Evolutionary conservation across 441 rosid species (phyloP), one percentile per base, ranked within the genome.

Genomic region (Arabidopsis hybrid): DNA sequence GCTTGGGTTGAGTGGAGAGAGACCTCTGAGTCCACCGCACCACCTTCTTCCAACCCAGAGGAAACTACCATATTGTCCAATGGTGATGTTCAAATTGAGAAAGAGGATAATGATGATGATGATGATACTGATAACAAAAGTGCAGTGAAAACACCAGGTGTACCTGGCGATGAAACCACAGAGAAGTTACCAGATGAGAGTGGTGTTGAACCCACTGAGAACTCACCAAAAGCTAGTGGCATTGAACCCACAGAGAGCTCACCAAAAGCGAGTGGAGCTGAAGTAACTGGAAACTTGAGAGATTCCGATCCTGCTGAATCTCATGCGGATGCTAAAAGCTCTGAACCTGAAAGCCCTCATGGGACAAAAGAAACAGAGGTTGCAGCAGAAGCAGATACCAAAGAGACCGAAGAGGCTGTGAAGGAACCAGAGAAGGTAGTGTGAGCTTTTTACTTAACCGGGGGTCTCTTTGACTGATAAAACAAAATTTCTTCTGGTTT

Each of bases 1-100:
- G 88, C 78, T 14, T 90, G 96, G 97, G 97, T 94, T 52, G 97
- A 94, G 69, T 91, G 96, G 98, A 84, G 92, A 79, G 96, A 90
- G 82, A 88, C 85, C 47, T 85, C 87, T 0, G 93, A 87, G 71
- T 65, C 84, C 59, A 70, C 67, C 66, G 85, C 83, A 49, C 83
- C 86, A 21, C 26, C 26, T 68, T 68, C 80, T 49, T 57, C 8
- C 73, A 68, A 62, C 29, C 79, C 31, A 56, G 78, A 79, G 9
- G 84, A 82, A 79, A 65, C 84, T 73, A 68, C 69, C 47, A 47
- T 21, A 52, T 38, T 78, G 52, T 76, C 87, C 49, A 88, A 82
- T 73, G 88, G 87, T 34, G 85, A 84, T 74, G 65, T 81, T 55
- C 82, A 79, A 82, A 74, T 69, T 69, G 75, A 80, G 21, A 74